Evolutionary conservation across 495 filamentous ascomycete species (phyloP).

Genomic region (Xylaria longipes): DNA sequence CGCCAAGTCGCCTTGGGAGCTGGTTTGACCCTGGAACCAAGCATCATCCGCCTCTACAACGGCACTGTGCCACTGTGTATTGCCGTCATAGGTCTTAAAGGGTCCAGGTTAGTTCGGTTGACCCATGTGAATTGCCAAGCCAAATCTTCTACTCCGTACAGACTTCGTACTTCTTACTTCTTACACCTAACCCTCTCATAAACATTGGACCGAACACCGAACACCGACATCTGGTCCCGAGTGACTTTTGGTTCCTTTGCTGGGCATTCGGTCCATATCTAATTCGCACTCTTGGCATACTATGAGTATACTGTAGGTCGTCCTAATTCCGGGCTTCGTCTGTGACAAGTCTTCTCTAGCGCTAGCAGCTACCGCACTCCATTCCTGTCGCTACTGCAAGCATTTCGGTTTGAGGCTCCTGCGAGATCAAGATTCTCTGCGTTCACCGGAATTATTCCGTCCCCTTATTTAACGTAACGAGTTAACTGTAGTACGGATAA

Average conservation of each 20-base stretch:
- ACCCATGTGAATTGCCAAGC: neutral
- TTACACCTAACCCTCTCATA: no score
- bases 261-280: neutral
- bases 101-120: neutral
- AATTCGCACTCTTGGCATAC: no score
- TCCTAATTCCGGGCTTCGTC: neutral
- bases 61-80: conserved; percentile 10
- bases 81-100: neutral
- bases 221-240: neutral
- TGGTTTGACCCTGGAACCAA: conserved; percentile 13
- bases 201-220: neutral
- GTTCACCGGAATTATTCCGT: neutral
- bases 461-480: neutral
- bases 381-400: neutral
- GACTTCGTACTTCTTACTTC: no score
- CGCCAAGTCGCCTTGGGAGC: conserved; percentile 19
- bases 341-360: neutral
- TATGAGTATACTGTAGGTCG: neutral
- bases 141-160: no score
- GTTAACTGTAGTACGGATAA: neutral
- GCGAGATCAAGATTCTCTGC: neutral
- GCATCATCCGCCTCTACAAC: conserved; percentile 7
- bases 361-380: neutral
- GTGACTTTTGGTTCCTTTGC: neutral
- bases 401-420: neutral